Percentiles rank a stretch among this genome's conserved stretches.
These are phyloP conservation scores for Ustilago cynodontis DNA, from an alignment of 1,284 basidiomycete species.

Conservation along the genomic window DNA sequence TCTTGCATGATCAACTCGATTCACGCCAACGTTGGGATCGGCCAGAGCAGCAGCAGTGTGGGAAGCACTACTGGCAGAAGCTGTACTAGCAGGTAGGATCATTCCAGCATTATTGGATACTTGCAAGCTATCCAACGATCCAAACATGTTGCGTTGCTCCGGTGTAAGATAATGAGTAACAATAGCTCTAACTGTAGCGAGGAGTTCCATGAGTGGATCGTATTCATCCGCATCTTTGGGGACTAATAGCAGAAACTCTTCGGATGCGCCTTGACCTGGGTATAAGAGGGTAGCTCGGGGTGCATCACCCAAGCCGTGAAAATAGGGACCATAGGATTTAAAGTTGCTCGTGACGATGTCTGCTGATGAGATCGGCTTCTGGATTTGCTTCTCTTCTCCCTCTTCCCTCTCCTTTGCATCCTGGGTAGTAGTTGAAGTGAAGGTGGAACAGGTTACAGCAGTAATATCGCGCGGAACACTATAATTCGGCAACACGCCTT, in stretches of 20 bases:
- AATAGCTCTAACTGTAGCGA: constrained; percentile 59
- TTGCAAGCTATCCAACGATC: constrained; percentile 61
- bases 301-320: constrained; percentile 46
- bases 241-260: constrained; percentile 59
- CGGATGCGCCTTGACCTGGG: constrained; percentile 52
- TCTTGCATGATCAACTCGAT: constrained; percentile 23
- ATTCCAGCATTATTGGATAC: constrained; percentile 57
- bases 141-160: constrained; percentile 55
- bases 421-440: background rate
- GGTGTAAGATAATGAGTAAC: constrained; percentile 57
- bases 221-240: constrained; percentile 67
- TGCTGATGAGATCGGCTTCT: constrained; percentile 30
- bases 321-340: constrained; percentile 56
- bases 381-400: background rate
- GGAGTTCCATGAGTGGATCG: constrained; percentile 66
- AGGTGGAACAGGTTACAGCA: background rate
- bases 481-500: constrained; percentile 50
- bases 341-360: constrained; percentile 47
- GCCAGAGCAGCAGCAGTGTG: constrained; percentile 18
- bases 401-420: background rate
- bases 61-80: constrained; percentile 21
- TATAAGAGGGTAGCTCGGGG: constrained; percentile 56
- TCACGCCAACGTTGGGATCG: background rate
- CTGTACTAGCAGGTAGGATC: constrained; percentile 36
- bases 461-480: constrained; percentile 48